Evolutionary conservation across 1,139 yeast genomes (phyloP).

Genomic region (Kodamaea anthophila): DNA sequence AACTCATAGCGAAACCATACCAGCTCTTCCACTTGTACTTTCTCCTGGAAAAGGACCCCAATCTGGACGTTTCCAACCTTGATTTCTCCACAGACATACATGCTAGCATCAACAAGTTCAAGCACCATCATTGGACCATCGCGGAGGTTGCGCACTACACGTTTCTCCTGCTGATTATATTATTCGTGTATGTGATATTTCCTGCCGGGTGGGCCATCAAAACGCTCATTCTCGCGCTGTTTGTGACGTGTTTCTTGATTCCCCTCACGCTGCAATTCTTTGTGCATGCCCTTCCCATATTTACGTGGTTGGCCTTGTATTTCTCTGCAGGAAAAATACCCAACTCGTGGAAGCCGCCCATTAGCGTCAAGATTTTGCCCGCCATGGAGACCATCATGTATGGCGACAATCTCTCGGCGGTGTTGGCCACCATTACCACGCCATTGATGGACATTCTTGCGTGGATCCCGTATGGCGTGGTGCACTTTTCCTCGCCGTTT

Average conservation of each 20-base stretch:
- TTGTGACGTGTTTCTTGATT: conserved; percentile 39
- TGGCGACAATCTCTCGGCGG: conserved; percentile 87
- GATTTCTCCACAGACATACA: conserved; percentile 55
- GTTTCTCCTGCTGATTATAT: conserved; percentile 41
- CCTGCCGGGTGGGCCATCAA: conserved; percentile 48
- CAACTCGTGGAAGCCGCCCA: conserved; percentile 75
- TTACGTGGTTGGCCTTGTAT: conserved; percentile 83
- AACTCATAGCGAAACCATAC: conserved; percentile 34
- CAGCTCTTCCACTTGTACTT: conserved; percentile 47
- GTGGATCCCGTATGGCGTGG: conserved; percentile 92
- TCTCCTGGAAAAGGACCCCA: conserved; percentile 54
- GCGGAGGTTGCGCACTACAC: conserved; percentile 49
- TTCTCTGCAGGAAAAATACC: conserved; percentile 79
- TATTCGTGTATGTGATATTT: conserved; percentile 47
- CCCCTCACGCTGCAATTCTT: conserved; percentile 86
- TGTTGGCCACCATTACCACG: conserved; percentile 70
- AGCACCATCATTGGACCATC: conserved; percentile 41
- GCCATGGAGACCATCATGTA: conserved; percentile 90
- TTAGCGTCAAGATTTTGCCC: conserved; percentile 84
- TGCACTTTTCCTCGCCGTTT: conserved; percentile 88
- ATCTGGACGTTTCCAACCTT: conserved; percentile 48
- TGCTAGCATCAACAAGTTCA: conserved; percentile 42
- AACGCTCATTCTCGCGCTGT: conserved; percentile 32
- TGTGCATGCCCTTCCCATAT: conserved; percentile 76
- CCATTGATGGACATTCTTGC: conserved; percentile 74